Conservation (phyloP, 257 asterid genomes). For the Capsicum pubescens region DNA sequence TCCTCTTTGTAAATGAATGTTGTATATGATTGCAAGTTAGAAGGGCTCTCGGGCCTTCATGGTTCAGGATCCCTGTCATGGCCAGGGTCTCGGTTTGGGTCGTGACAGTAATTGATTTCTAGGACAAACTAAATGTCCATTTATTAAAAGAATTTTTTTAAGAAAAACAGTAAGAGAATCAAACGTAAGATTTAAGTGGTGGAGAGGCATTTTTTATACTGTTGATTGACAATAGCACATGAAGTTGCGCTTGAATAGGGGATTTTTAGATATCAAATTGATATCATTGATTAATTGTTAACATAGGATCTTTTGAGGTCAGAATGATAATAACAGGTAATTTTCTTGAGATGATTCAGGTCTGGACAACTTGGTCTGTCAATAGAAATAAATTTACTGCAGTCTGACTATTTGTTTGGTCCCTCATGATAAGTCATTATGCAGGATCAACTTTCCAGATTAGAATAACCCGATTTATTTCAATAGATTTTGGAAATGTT, state of each 20-base stretch:
- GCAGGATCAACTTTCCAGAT: not conserved
- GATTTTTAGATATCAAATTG: not conserved
- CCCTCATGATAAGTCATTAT: not conserved
- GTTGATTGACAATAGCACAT: slow-evolving; percentile 18
- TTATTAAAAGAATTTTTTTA: no score
- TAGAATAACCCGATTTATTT: not conserved
- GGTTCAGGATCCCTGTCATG: no score
- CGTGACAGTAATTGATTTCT: not conserved
- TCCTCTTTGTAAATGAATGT: no score
- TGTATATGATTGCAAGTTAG: no score
- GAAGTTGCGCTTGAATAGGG: not conserved
- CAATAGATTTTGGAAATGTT: not conserved
- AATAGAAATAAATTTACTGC: not conserved
- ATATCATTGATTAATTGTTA: not conserved
- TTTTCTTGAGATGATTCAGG: not conserved
- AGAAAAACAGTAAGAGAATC: not conserved
- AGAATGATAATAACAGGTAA: not conserved
- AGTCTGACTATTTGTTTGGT: not conserved
- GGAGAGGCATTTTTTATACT: not conserved
- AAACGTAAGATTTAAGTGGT: not conserved
- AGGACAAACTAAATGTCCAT: not conserved
- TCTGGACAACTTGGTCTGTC: not conserved
- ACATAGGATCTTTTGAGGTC: not conserved
- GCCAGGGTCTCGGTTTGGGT: no score
- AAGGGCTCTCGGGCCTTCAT: no score